Evolutionary conservation across 805 yeast species (phyloP).

Genomic region (Vanderwaltozyma verrucispora): DNA sequence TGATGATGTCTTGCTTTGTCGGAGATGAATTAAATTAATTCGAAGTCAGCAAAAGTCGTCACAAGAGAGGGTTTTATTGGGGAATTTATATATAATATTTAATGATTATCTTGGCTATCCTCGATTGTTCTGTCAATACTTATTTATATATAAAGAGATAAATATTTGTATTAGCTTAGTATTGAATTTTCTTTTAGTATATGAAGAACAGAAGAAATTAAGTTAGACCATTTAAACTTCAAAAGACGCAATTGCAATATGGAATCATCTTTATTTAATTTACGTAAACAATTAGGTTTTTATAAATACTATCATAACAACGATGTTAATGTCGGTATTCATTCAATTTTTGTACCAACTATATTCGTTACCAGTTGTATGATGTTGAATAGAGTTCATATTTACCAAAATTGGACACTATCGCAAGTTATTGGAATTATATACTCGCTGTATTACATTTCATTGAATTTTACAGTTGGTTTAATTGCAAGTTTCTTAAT

Average conservation of each 20-base stretch:
- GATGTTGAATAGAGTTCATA: slow-evolving; percentile 10
- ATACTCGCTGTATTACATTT: slow-evolving; percentile 49
- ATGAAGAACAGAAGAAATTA: too few relatives aligned
- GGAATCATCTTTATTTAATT: slow-evolving; percentile 7
- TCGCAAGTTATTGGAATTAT: slow-evolving; percentile 12
- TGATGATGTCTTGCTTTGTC: too few relatives aligned
- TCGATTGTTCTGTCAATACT: too few relatives aligned
- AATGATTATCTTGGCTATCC: too few relatives aligned
- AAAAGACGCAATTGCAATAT: not conserved
- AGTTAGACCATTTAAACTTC: too few relatives aligned
- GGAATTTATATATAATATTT: too few relatives aligned
- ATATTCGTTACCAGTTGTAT: slow-evolving; percentile 44
- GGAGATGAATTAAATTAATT: too few relatives aligned
- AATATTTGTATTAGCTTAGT: too few relatives aligned
- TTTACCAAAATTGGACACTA: slow-evolving; percentile 5
- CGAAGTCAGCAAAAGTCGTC: too few relatives aligned
- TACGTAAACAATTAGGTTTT: slow-evolving; percentile 40
- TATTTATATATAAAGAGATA: too few relatives aligned
- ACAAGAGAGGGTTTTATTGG: too few relatives aligned
- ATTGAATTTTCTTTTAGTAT: too few relatives aligned
- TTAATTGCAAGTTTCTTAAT: slow-evolving; percentile 34
- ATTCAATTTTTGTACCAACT: slow-evolving; percentile 68
- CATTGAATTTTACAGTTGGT: slow-evolving; percentile 45
- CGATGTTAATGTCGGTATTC: slow-evolving; percentile 60
- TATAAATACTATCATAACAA: slow-evolving; percentile 48